Conservation (phyloP, 1,284 basidiomycete genomes). For the Pholiota adiposa region DNA sequence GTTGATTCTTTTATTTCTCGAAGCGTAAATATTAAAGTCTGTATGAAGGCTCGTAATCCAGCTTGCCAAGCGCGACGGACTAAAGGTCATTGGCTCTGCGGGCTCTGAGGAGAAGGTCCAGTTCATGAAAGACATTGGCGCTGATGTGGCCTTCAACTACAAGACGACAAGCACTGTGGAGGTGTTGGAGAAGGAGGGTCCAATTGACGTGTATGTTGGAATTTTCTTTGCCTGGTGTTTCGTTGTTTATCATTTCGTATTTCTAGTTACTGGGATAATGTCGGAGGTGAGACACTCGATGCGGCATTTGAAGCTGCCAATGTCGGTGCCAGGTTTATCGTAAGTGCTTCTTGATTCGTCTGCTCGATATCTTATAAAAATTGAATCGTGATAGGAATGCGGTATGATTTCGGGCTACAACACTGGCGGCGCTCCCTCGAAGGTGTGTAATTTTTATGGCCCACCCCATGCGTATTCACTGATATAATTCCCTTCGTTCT, state of each 20-base stretch:
- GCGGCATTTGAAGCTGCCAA: conserved; percentile 31
- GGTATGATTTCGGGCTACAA: conserved; percentile 45
- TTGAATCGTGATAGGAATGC: conserved; percentile 32
- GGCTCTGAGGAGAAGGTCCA: conserved; percentile 73
- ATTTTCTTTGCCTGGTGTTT: neutral
- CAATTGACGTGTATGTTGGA: conserved; percentile 55
- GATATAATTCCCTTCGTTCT: neutral
- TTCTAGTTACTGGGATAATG: conserved; percentile 46
- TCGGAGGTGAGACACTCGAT: conserved; percentile 59
- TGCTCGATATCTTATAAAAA: neutral
- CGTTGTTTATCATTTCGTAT: neutral
- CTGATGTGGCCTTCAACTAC: conserved; percentile 79
- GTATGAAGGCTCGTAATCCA: conserved; percentile 49
- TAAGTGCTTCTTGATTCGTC: conserved; percentile 16
- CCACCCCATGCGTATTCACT: neutral
- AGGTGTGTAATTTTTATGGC: conserved; percentile 23
- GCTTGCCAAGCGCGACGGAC: conserved; percentile 65
- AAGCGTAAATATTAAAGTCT: neutral
- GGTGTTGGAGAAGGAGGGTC: conserved; percentile 60
- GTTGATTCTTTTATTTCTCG: conserved; percentile 16
- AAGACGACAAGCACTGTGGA: conserved; percentile 57
- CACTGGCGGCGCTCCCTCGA: conserved; percentile 29
- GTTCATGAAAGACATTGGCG: conserved; percentile 66
- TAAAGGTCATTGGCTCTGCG: conserved; percentile 76
- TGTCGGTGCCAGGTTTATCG: conserved; percentile 31